phyloP scores from a whole-genome alignment of 2,329 filamentous ascomycete genomes.

The Hysterium pulicare region DNA sequence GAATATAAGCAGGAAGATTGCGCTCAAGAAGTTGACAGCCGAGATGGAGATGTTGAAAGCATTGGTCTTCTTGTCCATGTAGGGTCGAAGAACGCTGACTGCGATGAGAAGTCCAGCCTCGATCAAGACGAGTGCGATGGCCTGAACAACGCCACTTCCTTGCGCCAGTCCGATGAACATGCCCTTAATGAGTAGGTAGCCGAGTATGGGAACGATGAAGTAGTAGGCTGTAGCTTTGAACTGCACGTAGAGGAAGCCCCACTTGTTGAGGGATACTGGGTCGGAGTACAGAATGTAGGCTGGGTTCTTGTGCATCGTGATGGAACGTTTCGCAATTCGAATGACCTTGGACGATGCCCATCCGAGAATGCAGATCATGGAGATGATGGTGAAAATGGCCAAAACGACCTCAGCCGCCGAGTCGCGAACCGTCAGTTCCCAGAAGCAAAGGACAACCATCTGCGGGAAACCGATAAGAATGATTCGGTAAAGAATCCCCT shows the following conservation, averaged over 20 bases:
- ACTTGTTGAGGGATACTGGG: constrained; percentile 90
- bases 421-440: constrained; percentile 86
- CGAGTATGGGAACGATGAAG: constrained; percentile 78
- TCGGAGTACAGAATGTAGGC: constrained; percentile 97
- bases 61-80: constrained; percentile 99
- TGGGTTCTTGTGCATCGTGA: constrained; percentile 90
- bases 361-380: constrained; percentile 70
- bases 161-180: constrained; percentile 86
- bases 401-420: constrained; percentile 83
- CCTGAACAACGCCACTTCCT: constrained; percentile 66
- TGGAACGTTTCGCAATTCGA: constrained; percentile 80
- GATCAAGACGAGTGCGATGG: constrained; percentile 76
- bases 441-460: constrained; percentile 84
- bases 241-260: constrained; percentile 96
- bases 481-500: constrained; percentile 89
- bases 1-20: constrained; percentile 86
- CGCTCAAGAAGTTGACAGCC: constrained; percentile 85
- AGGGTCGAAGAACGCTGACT: constrained; percentile 78
- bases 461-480: constrained; percentile 88
- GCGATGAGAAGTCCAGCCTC: constrained; percentile 75
- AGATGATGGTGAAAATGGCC: constrained; percentile 83
- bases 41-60: constrained; percentile 93
- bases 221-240: constrained; percentile 96
- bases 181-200: constrained; percentile 79
- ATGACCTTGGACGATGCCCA: constrained; percentile 93